A percentile compares a stretch with the other conserved stretches of the same genome.
These are phyloP conservation scores for Pythium periplocum DNA, from an alignment of 352 stramenopile genomes.

Conservation along the genomic window DNA sequence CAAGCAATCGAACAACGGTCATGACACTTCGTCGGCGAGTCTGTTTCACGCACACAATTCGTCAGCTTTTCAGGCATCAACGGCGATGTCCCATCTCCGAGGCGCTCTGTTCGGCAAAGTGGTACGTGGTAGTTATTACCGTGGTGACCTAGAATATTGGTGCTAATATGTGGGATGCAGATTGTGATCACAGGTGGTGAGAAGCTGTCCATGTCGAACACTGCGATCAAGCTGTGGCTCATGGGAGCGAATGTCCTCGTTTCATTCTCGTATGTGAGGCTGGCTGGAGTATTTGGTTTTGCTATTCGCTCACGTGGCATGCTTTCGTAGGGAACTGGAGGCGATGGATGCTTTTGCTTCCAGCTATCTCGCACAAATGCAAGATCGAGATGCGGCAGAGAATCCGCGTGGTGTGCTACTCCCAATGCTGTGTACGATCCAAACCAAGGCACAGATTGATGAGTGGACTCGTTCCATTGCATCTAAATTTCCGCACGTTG, in stretches of 20 bases:
- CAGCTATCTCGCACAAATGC: conserved; percentile 47
- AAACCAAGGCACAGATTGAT: conserved; percentile 39
- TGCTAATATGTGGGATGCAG: conserved; percentile 15
- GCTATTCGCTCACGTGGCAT: background rate
- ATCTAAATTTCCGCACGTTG: conserved; percentile 52
- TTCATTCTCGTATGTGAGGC: conserved; percentile 47
- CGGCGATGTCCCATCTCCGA: conserved; percentile 27
- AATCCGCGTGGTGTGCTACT: conserved; percentile 47
- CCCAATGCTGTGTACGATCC: conserved; percentile 42
- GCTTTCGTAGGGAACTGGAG: conserved; percentile 25
- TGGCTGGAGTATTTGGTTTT: conserved; percentile 3
- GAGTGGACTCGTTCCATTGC: conserved; percentile 55
- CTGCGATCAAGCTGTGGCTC: conserved; percentile 62
- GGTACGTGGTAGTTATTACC: conserved; percentile 18
- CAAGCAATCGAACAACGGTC: too few species aligned
- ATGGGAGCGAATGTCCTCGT: conserved; percentile 60
- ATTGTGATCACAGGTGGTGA: conserved; percentile 61
- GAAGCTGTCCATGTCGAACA: conserved; percentile 31
- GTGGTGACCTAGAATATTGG: too few species aligned
- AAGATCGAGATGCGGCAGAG: conserved; percentile 28
- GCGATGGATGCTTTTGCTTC: conserved; percentile 48
- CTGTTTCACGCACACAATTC: too few species aligned
- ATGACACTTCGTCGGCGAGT: too few species aligned
- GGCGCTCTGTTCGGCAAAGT: conserved; percentile 47
- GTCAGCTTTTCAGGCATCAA: background rate